A percentile compares a stretch with the other conserved stretches of the same genome.
Conservation (phyloP, 2,329 filamentous ascomycete genomes). For the Balansia obtecta region DNA sequence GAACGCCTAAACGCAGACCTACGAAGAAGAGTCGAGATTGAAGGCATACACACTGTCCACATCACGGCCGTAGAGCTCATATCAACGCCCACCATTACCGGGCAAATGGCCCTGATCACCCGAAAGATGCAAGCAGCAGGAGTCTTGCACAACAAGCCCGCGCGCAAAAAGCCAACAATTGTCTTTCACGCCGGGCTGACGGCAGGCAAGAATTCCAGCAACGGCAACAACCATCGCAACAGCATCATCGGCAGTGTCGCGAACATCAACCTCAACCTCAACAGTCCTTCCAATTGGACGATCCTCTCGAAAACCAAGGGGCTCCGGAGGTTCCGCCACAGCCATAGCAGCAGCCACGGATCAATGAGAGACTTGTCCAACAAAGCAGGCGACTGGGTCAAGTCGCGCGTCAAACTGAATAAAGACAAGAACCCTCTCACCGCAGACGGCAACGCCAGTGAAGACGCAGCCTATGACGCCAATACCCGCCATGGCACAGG, state of each 20-base stretch:
- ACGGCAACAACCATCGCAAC: not conserved
- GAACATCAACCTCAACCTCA: too few relatives aligned
- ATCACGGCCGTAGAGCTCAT: constrained; percentile 36
- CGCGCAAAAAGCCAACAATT: constrained; percentile 8
- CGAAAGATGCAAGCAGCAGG: constrained; percentile 14
- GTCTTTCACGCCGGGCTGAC: constrained; percentile 1
- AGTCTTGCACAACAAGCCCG: constrained; percentile 8
- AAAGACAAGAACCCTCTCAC: constrained; percentile 7
- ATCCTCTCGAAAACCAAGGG: constrained; percentile 7
- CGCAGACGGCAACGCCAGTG: not conserved
- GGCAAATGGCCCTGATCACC: constrained; percentile 32
- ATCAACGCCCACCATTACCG: constrained; percentile 35
- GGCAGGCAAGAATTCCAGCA: not conserved
- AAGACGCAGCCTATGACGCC: constrained; percentile 1
- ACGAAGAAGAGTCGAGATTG: constrained; percentile 21
- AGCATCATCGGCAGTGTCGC: not conserved
- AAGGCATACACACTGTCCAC: constrained; percentile 24
- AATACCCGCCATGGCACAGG: not conserved
- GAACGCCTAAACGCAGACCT: constrained; percentile 31
- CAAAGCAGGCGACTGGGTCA: constrained; percentile 17
- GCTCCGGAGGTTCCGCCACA: constrained; percentile 4
- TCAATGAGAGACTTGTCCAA: constrained; percentile 15
- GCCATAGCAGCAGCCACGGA: constrained; percentile 1
- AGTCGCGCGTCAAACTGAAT: constrained; percentile 11
- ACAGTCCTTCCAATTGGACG: constrained; percentile 1